A percentile compares a stretch with the other conserved stretches of the same genome.
Evolutionary conservation across 2,329 filamentous ascomycete genomes (phyloP).

Genomic region (Fusarium pseudoanthophilum): DNA sequence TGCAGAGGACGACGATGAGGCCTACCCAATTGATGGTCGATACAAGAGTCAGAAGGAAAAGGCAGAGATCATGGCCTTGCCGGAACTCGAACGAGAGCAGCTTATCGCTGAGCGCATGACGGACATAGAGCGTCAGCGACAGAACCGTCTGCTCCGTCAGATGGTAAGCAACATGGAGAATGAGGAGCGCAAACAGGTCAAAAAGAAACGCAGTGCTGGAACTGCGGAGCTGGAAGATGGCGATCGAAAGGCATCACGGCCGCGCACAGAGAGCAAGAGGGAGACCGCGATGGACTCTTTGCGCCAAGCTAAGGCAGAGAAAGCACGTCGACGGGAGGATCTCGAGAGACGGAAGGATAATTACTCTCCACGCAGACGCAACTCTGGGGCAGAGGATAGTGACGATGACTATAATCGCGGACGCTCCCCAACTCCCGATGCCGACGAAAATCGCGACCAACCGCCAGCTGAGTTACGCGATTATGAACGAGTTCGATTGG

Average conservation of each 20-base stretch:
- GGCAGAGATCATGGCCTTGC: conserved; percentile 82
- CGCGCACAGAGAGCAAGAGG: conserved; percentile 64
- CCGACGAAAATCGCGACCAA: conserved; percentile 75
- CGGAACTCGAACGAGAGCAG: conserved; percentile 90
- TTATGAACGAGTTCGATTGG: conserved; percentile 84
- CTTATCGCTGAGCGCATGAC: conserved; percentile 88
- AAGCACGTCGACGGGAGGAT: conserved; percentile 62
- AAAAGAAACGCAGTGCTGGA: conserved; percentile 81
- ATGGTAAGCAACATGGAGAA: conserved; percentile 76
- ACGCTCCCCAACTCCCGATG: conserved; percentile 65
- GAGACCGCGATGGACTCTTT: conserved; percentile 77
- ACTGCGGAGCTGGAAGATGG: conserved; percentile 83
- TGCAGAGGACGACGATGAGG: conserved; percentile 68
- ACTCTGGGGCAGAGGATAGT: conserved; percentile 69
- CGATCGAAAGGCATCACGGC: conserved; percentile 75
- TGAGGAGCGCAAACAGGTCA: conserved; percentile 63
- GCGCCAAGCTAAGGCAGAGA: conserved; percentile 70
- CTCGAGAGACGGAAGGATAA: conserved; percentile 70
- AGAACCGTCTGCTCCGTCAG: conserved; percentile 83
- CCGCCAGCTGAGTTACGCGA: conserved; percentile 80
- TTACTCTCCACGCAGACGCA: conserved; percentile 49
- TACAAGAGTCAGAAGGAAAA: conserved; percentile 80
- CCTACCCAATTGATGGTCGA: conserved; percentile 89
- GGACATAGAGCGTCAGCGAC: conserved; percentile 82
- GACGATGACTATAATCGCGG: conserved; percentile 80